phyloP scores from a whole-genome alignment of 2,329 filamentous ascomycete genomes.

The Cercospora sp. region DNA sequence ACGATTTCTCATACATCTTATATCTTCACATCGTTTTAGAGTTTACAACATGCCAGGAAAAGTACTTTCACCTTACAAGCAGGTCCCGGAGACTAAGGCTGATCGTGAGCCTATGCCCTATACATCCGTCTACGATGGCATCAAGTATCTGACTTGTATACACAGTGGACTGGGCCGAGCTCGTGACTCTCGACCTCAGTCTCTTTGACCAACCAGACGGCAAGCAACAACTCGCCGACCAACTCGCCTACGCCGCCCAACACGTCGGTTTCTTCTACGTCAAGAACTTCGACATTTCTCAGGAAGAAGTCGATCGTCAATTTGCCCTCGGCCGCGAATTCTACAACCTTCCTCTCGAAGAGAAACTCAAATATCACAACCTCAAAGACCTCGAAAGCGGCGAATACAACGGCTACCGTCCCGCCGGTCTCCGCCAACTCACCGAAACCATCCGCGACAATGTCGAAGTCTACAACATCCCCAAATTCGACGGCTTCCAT shows the following conservation, averaged over 20 bases:
- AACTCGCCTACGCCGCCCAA: constrained; percentile 51
- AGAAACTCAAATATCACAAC: constrained; percentile 58
- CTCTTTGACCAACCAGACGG: constrained; percentile 56
- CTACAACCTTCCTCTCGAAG: constrained; percentile 57
- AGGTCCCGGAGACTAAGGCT: constrained; percentile 38
- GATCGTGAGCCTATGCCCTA: constrained; percentile 22
- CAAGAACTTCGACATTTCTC: constrained; percentile 61
- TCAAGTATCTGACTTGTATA: background rate
- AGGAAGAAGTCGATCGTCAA: constrained; percentile 61
- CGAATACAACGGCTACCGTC: constrained; percentile 33
- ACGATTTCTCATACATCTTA: background rate
- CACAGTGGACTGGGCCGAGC: constrained; percentile 52
- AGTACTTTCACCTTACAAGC: constrained; percentile 34
- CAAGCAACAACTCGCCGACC: constrained; percentile 54
- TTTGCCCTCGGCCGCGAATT: constrained; percentile 61
- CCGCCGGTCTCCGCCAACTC: constrained; percentile 25
- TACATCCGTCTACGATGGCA: background rate
- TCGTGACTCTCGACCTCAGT: constrained; percentile 59
- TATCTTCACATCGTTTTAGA: background rate
- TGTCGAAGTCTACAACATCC: constrained; percentile 61
- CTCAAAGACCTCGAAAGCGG: constrained; percentile 28
- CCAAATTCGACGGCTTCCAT: constrained; percentile 48
- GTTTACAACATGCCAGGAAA: constrained; percentile 23
- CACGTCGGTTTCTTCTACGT: constrained; percentile 63
- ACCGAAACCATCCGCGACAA: constrained; percentile 48